phyloP scores from a whole-genome alignment of 441 rosid genomes.

The Gossypium lobatum region DNA sequence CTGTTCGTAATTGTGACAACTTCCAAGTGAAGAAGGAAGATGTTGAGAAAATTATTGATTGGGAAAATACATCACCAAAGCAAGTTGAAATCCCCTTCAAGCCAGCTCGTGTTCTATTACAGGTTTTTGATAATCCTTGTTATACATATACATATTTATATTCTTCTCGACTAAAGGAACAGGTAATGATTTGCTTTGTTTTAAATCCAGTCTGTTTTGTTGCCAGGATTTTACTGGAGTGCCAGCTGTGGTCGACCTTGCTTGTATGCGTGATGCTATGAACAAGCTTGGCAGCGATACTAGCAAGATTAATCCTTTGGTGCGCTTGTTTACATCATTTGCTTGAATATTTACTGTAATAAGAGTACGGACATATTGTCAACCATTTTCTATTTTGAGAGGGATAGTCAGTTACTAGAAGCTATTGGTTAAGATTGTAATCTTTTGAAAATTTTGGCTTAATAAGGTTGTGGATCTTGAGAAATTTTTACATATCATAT shows the following conservation, averaged over 20 bases:
- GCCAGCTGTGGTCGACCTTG: constrained; percentile 98
- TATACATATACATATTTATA: background rate
- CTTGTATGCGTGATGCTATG: constrained; percentile 99
- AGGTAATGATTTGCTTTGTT: background rate
- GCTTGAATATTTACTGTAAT: background rate
- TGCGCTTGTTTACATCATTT: constrained; percentile 17
- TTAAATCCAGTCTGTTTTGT: constrained; percentile 5
- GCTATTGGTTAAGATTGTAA: background rate
- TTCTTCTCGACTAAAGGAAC: background rate
- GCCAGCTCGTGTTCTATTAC: constrained; percentile 97
- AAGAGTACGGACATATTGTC: background rate
- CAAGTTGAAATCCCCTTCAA: constrained; percentile 99
- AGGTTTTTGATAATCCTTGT: constrained; percentile 33
- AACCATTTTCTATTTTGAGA: background rate
- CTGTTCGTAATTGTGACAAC: constrained; percentile 95
- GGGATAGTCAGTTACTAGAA: background rate
- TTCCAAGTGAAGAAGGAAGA: constrained; percentile 93
- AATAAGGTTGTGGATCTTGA: background rate
- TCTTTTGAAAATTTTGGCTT: background rate
- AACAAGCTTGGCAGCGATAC: constrained; percentile 84
- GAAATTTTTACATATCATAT: background rate
- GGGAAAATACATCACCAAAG: constrained; percentile 86
- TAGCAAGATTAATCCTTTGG: constrained; percentile 93
- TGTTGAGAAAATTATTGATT: constrained; percentile 92
- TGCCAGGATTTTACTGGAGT: constrained; percentile 97